A percentile compares a stretch with the other conserved stretches of the same genome.
These are phyloP conservation scores for Lasiodiplodia sp. DNA, from an alignment of 2,329 filamentous ascomycete genomes.

Conservation along the genomic window DNA sequence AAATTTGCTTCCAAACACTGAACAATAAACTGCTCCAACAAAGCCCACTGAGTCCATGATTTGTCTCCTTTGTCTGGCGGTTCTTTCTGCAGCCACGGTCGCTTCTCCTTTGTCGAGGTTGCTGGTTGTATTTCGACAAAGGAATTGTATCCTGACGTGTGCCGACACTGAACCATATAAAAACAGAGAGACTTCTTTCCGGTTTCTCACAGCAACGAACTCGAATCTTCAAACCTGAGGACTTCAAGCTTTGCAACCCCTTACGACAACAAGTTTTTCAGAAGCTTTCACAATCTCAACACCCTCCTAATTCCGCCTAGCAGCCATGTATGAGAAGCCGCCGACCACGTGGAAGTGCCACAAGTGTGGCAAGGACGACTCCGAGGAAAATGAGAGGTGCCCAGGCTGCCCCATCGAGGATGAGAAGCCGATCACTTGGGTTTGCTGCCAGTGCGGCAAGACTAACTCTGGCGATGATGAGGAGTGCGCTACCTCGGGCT, in stretches of 20 bases:
- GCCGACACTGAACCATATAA: background rate
- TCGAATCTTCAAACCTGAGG: background rate
- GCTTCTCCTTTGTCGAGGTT: no score
- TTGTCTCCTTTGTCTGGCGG: no score
- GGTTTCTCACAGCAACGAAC: background rate
- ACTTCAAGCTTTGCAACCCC: background rate
- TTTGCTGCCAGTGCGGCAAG: background rate
- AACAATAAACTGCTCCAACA: no score
- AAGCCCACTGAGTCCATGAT: no score
- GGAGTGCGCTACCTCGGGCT: background rate
- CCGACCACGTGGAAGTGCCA: background rate
- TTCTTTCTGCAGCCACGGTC: no score
- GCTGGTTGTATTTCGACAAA: background rate
- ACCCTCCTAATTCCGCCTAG: background rate
- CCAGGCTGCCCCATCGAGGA: background rate
- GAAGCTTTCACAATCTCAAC: background rate
- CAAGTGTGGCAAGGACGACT: background rate
- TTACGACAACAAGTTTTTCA: background rate
- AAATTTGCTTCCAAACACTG: no score
- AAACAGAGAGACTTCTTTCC: background rate
- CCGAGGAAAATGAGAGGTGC: background rate
- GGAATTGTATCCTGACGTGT: background rate
- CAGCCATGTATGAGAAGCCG: background rate
- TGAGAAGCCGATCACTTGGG: background rate
- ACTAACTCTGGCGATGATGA: background rate